Conservation (phyloP, 2,329 filamentous ascomycete genomes). For the Fusarium praegraminearum region DNA sequence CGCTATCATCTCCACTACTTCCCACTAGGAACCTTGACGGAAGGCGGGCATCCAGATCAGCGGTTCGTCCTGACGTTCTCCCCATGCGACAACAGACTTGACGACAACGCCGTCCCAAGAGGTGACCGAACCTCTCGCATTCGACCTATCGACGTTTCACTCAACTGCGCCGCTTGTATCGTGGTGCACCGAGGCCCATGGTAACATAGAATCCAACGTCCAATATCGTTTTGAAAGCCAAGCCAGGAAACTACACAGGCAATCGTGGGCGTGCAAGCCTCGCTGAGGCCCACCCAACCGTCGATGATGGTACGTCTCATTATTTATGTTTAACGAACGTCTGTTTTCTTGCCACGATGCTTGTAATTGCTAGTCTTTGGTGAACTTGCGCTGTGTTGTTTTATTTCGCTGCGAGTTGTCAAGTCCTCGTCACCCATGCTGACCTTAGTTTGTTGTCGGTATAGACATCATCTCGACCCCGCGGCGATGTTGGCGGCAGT, state of each 20-base stretch:
- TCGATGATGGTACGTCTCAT: conserved; percentile 64
- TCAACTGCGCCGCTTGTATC: conserved; percentile 41
- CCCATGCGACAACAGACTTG: conserved; percentile 53
- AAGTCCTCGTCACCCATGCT: conserved; percentile 40
- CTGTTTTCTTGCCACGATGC: conserved; percentile 7
- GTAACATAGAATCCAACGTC: conserved; percentile 43
- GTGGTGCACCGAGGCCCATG: conserved; percentile 49
- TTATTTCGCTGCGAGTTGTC: conserved; percentile 10
- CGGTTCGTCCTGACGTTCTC: conserved; percentile 45
- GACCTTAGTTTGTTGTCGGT: conserved; percentile 37
- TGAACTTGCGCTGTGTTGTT: conserved; percentile 4
- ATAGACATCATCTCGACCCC: conserved; percentile 70
- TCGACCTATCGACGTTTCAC: conserved; percentile 39
- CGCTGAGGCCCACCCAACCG: conserved; percentile 53
- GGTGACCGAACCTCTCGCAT: conserved; percentile 49
- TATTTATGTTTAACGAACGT: conserved; percentile 21
- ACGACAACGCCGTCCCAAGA: conserved; percentile 50
- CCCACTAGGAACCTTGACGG: conserved; percentile 44
- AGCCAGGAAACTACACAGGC: conserved; percentile 45
- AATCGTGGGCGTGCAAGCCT: conserved; percentile 53
- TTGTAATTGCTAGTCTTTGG: background rate
- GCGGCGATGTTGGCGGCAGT: conserved; percentile 66
- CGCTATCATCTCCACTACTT: conserved; percentile 25
- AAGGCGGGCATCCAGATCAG: conserved; percentile 40
- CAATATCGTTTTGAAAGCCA: conserved; percentile 44